Conservation (phyloP, 23 red algal genomes). For the Porphyridium purpureum region DNA sequence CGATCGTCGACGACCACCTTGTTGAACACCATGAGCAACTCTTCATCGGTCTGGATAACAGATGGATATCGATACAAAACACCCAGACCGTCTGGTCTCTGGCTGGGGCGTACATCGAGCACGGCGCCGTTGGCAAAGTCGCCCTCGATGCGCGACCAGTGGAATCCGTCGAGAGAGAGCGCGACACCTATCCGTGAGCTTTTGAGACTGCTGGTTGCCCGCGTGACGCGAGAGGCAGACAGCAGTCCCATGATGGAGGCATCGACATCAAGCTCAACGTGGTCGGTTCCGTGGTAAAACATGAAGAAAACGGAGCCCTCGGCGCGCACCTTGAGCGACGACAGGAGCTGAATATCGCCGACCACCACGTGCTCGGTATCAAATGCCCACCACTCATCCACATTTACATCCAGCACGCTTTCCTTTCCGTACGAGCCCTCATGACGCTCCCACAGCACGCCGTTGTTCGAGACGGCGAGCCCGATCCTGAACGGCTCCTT, state of each 20-base stretch:
- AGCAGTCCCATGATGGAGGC: slow-evolving; percentile 11
- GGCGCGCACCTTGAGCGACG: slow-evolving; percentile 12
- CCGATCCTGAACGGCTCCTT: background rate
- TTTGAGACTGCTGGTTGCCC: background rate
- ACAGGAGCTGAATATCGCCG: slow-evolving; percentile 20
- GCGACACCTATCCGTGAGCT: slow-evolving; percentile 40
- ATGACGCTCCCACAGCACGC: background rate
- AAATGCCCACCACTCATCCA: slow-evolving; percentile 46
- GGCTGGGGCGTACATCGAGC: slow-evolving; percentile 29
- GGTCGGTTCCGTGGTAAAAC: slow-evolving; percentile 40
- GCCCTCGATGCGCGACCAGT: slow-evolving; percentile 57
- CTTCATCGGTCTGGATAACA: no score
- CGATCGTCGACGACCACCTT: no score
- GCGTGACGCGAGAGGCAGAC: no score
- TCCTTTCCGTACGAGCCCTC: no score
- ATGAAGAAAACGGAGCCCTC: slow-evolving; percentile 52
- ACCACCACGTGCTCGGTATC: slow-evolving; percentile 32
- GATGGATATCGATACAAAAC: no score
- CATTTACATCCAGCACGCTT: slow-evolving; percentile 24
- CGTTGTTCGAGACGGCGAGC: background rate
- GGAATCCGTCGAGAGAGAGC: slow-evolving; percentile 55
- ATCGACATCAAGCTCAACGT: slow-evolving; percentile 12
- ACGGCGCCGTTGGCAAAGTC: slow-evolving; percentile 25
- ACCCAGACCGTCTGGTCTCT: no score
- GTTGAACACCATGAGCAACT: no score